Base-by-base conservation (phyloP, 1,284 basidiomycete species). In the Microbotryum silenes-acaulis region DNA sequence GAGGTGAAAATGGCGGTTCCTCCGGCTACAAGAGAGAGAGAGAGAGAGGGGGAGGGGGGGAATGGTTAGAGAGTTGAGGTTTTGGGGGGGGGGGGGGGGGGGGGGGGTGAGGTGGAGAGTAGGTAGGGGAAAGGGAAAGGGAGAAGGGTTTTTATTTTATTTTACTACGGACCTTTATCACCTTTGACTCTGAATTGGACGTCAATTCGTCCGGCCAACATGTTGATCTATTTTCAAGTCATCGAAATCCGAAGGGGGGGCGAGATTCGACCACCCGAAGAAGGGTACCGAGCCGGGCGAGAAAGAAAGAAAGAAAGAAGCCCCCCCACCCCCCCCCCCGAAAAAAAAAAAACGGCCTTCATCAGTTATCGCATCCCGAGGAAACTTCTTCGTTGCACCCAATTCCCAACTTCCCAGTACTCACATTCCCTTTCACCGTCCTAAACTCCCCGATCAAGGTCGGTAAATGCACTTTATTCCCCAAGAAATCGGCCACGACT, bases 1-100 rank as follows among this genome's bases (percentile, higher is more conserved):
- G 68, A 67, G 20, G 68, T 69, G 58, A 67, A 69, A 12, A 59
- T 55, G n/a, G 68, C 68, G 14, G 62, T 69, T 31, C 65, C 68
- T 42, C 49, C 60, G 10, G 64, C 67, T 68, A 25, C 23, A 23
- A 25, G 16, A 6, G 37, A 16, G 12, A 42, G 5, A 16, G 6
- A 16, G 6, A 5, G 37, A 1, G 12, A 14, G 16, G 37, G 25
- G 4, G 25, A 2, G 25, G 3, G 25, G 25, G 25, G 25, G 4
- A 25, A 10, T 12, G 10, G 12, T 16, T 42, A 16, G 23, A 23
- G 23, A n/a, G 12, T 42, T 18, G 37, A 12, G 37, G 2, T 16
- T 42, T 16, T 20, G 29, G 21, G 1, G 2, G 29, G 6, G 29
- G 29, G 29, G 1, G 29, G 6, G 29, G 29, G 29, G 1, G n/a